Evolutionary conservation across 768 basidiomycete genomes (phyloP).

Genomic region (Suillus plorans): DNA sequence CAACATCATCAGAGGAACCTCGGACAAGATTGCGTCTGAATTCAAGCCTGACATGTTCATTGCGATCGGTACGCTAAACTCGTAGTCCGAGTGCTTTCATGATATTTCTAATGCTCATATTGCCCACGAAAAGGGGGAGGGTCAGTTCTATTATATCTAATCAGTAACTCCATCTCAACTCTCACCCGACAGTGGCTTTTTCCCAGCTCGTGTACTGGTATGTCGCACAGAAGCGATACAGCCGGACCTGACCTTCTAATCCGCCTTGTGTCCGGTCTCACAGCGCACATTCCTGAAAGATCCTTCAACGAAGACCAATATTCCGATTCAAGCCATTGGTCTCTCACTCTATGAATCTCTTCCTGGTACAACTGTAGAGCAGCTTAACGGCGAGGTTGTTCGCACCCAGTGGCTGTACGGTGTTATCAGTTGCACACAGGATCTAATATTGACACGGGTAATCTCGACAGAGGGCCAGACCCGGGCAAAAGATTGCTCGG

Average conservation of each 20-base stretch:
- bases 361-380: conserved; percentile 68
- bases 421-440: background rate
- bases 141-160: conserved; percentile 45
- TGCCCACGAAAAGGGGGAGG: conserved; percentile 60
- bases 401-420: conserved; percentile 96
- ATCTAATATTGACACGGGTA: conserved; percentile 7
- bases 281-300: conserved; percentile 86
- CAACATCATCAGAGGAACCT: conserved; percentile 72
- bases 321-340: conserved; percentile 96
- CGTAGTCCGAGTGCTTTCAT: conserved; percentile 16
- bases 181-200: conserved; percentile 70
- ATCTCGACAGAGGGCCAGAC: conserved; percentile 54
- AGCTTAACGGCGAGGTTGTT: conserved; percentile 81
- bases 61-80: conserved; percentile 63
- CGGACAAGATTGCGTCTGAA: conserved; percentile 64
- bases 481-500: conserved; percentile 74
- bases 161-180: conserved; percentile 14
- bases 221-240: conserved; percentile 9
- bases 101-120: background rate
- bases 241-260: conserved; percentile 1
- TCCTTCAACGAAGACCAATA: conserved; percentile 64
- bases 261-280: background rate
- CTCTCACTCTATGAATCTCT: conserved; percentile 93
- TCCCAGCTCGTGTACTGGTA: conserved; percentile 91
- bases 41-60: conserved; percentile 89